Percentiles rank a stretch among this genome's conserved stretches.
These are phyloP conservation scores for Kondoa subrosea DNA, from an alignment of 768 basidiomycete genomes.

Conservation along the genomic window DNA sequence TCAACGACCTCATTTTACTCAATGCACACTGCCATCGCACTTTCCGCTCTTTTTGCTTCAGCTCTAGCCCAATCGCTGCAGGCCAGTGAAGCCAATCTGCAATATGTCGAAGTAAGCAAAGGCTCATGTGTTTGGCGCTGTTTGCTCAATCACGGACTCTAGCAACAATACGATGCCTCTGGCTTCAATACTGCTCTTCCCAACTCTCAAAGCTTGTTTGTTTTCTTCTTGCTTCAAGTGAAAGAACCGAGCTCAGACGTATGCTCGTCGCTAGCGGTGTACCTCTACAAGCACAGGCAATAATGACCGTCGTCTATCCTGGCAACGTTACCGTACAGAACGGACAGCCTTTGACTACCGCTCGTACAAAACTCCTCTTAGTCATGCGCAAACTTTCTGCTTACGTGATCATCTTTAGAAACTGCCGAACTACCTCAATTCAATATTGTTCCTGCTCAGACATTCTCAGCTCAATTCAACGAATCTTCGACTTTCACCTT, in stretches of 20 bases:
- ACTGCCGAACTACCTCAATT: neutral
- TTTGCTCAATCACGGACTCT: neutral
- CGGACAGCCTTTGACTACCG: constrained; percentile 11
- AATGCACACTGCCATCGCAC: neutral
- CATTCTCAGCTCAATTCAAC: neutral
- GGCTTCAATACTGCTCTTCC: constrained; percentile 3
- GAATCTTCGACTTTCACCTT: constrained; percentile 7
- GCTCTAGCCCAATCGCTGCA: neutral
- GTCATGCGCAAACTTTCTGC: neutral
- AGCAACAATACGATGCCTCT: neutral
- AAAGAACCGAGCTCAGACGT: neutral
- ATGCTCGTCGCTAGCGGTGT: neutral
- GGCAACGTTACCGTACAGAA: neutral
- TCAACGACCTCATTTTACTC: too few relatives aligned
- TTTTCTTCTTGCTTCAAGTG: neutral
- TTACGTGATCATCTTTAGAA: neutral
- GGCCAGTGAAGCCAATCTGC: neutral
- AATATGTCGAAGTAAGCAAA: neutral
- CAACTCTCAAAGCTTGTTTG: neutral
- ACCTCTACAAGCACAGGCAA: constrained; percentile 7
- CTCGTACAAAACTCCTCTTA: neutral
- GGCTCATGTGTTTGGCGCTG: neutral
- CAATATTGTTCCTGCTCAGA: neutral
- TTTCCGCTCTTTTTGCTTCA: neutral
- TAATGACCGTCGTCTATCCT: constrained; percentile 9